Evolutionary conservation across 768 basidiomycete genomes (phyloP).

Genomic region (Mycena belliarum): DNA sequence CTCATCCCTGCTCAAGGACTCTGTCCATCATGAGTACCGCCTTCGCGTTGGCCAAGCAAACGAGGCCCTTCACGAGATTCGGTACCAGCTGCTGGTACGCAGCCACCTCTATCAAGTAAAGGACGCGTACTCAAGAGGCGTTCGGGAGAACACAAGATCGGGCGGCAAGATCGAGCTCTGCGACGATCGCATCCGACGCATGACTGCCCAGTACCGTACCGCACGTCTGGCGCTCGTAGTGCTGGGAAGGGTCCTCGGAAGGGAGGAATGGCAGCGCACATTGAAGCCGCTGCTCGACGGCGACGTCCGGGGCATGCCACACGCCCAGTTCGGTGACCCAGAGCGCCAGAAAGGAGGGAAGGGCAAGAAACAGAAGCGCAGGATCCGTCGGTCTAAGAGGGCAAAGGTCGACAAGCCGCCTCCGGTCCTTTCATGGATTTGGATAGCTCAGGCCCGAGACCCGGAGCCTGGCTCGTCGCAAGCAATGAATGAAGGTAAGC

Average conservation of each 20-base stretch:
- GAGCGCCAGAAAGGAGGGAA: neutral
- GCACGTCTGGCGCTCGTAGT: conserved; percentile 19
- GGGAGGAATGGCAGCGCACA: conserved; percentile 17
- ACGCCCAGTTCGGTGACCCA: neutral
- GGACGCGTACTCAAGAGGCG: conserved; percentile 22
- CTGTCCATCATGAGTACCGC: conserved; percentile 22
- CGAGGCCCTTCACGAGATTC: conserved; percentile 26
- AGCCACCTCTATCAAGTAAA: conserved; percentile 25
- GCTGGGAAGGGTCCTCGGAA: neutral
- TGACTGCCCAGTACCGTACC: conserved; percentile 20
- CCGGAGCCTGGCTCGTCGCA: no score
- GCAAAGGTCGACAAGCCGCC: no score
- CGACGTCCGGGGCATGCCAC: conserved; percentile 23
- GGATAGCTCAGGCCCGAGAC: no score
- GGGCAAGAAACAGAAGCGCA: neutral
- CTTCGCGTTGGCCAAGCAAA: conserved; percentile 27
- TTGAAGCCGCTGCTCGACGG: conserved; percentile 10
- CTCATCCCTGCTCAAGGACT: no score
- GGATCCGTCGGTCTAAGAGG: neutral
- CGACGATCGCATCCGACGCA: conserved; percentile 16
- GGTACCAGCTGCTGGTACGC: conserved; percentile 24
- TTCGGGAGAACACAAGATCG: conserved; percentile 26
- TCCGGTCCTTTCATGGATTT: no score
- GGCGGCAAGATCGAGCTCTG: conserved; percentile 19
- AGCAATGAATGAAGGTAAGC: no score